These are phyloP conservation scores for Prunus dulcis DNA, from an alignment of 306 rosid genomes.

Conservation along the genomic window DNA sequence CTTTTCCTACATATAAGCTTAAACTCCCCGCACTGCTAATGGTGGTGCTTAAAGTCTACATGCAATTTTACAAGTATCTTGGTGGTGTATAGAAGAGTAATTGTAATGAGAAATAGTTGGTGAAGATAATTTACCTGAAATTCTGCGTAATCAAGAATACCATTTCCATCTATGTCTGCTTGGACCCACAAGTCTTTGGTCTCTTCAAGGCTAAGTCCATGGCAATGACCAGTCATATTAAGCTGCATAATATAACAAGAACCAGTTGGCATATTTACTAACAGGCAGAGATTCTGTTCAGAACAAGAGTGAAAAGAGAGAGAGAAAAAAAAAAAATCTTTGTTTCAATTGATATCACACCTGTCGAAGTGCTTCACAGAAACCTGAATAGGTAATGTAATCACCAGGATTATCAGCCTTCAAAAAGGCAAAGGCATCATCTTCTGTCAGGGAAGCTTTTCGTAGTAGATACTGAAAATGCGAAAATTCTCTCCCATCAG, in stretches of 20 bases:
- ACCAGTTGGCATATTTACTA: not conserved
- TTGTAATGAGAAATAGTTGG: not conserved
- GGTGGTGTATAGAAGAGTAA: not conserved
- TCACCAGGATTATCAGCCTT: slow-evolving; percentile 61
- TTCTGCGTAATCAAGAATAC: slow-evolving; percentile 56
- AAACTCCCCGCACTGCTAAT: not conserved
- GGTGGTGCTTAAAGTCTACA: too few relatives aligned
- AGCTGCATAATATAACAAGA: slow-evolving; percentile 44
- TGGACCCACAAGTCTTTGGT: slow-evolving; percentile 67
- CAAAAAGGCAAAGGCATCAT: slow-evolving; percentile 67
- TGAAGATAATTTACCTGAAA: slow-evolving; percentile 52
- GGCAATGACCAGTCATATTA: slow-evolving; percentile 58
- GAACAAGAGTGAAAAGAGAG: not conserved
- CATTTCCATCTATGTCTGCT: slow-evolving; percentile 63
- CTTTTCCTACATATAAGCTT: not conserved
- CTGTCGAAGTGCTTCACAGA: slow-evolving; percentile 74
- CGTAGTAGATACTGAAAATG: slow-evolving; percentile 58
- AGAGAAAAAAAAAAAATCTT: not conserved
- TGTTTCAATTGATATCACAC: slow-evolving; percentile 23
- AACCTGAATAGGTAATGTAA: slow-evolving; percentile 59
- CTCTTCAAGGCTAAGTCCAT: slow-evolving; percentile 65
- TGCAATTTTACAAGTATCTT: not conserved
- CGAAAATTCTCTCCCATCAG: slow-evolving; percentile 22
- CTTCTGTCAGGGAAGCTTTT: slow-evolving; percentile 59
- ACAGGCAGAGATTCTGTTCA: not conserved